Evolutionary conservation across 257 asterid species (phyloP), one percentile per base, ranked within the genome.

Genomic region (Penstemon davidsonii): DNA sequence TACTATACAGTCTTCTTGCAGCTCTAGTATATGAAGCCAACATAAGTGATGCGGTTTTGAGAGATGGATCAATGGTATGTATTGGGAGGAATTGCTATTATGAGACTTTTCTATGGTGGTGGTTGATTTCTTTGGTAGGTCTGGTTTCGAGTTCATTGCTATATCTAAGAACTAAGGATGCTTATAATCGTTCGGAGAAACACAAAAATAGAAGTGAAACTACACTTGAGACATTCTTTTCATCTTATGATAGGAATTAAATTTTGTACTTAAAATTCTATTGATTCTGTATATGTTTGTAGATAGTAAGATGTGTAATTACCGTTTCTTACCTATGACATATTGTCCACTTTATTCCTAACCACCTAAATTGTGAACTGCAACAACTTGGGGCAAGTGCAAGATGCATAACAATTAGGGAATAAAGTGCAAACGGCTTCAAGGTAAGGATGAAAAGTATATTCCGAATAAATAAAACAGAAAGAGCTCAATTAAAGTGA

Each of bases 1-100:
- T 86, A 62, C 76, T 84, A 70, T 88, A 79, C 39, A 90, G 93
- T 18, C 82, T 67, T 78, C 82, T 84, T 44, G 96, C 96, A 52
- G 88, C 89, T 52, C 41, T 78, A 50, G 60, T 76, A 25, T 86
- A 88, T 1, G 86, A 88, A 69, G 79, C 80, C 13, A 84, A 83
- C 79, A 77, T 86, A 62, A 69, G 69, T 57, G 68, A 64, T 37
- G 39, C 61, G 41, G 73, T 68, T 38, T 56, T 60, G 4, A 68
- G 60, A 36, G 85, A 80, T 63, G 85, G 80, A 61, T 76, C 85
- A 56, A 77, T 8, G 70, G 88, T 84, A 0, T 88, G 96, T 81
- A 56, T 77, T 3, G 96, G 93, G 37, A 71, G 77, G 74, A 70
- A 76, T 71, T 88, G 93, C 79, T 88, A 78, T 59, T 46, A 51